Evolutionary conservation across 163 green algal genomes (phyloP), one percentile per base, ranked within the genome.

Genomic region (Scenedesmus sp.): DNA sequence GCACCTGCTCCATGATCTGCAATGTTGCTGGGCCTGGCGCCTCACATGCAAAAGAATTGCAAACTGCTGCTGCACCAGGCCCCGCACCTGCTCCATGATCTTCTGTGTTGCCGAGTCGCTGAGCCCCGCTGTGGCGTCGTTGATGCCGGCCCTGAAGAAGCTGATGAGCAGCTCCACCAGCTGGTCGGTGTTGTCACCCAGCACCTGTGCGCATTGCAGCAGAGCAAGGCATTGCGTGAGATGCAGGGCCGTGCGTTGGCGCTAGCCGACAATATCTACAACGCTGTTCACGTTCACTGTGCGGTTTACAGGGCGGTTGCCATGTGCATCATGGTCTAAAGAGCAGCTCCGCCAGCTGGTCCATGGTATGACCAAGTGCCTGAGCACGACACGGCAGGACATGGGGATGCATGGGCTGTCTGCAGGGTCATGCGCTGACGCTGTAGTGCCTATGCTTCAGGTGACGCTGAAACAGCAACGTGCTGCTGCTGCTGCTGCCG

Each of bases 141-240:
- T 91, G 77, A 91, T 77, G 59, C 87, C 87, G 3, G 56, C 16
- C 26, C 74, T 67, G 74, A 91, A 87, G 3, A 23, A 18, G 20
- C 77, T 66, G n/a, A 91, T n/a, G 7, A 91, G 74, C 87, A 57
- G 23, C 20, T 54, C 79, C 7, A 91, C 73, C 20, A 91, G 87
- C n/a, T 66, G 16, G 46, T 91, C 87, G 23, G 87, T 91, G 73
- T 87, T 91, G 87, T 91, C 87, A 64, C 73, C 73, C 5, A 91
- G 56, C 26, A 91, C 87, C 87, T 91, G 34, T 20, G 13, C 18
- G 79, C 26, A 59, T 6, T 57, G 79, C 13, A 23, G 52, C 52
- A 57, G 46, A 23, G 81, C 46, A 23, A 67, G 4, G 52, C 16
- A 20, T 18, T 20, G 9, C 55, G n/a, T 34, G 12, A n/a, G 55